Base-by-base conservation (phyloP, 352 stramenopile species). In the Globisporangium alternatum region DNA sequence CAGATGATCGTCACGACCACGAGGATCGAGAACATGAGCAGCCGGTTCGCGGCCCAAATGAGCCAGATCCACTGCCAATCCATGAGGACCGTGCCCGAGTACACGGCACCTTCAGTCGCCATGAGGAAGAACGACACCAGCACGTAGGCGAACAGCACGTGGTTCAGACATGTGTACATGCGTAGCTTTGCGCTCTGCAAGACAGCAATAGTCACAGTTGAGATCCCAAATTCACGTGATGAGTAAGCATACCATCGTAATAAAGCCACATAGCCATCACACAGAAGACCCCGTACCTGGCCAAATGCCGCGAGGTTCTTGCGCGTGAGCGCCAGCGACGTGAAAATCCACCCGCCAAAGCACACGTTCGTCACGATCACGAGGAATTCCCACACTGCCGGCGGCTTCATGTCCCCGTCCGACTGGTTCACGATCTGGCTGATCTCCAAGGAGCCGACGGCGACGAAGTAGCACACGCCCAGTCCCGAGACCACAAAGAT, bases 311-410 rank as follows among this genome's bases (percentile, higher is more conserved):
- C 77, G n/a, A 96, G 76, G 28, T 92, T 94, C 68, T 88, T 90
- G 37, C 80, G 78, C 12, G 88, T 95, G 12, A 95, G 68, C 19
- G 80, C 68, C 9, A 96, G 68, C 3, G 88, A 94, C 54, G 82
- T 70, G 68, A 93, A 96, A 58, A 96, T 96, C 88, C 88, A 96
- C 0, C 82, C 83, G 17, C 75, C 82, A 75, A 96, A 96, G 64
- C 88, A 96, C 2, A 62, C 63, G 62, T 96, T 92, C 21, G 88
- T 93, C 51, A 82, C 76, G 49, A 90, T 77, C 13, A 88, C 83
- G n/a, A 96, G 77, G 12, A 75, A 62, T 64, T 92, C 86, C 87
- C 87, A 96, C 1, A 93, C 76, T 2, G 74, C 76, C 35, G 87
- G 86, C 35, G 87, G 87, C 7, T 56, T 72, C 7, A 72, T 67